These are phyloP conservation scores for Alternaria conjuncta DNA, from an alignment of 2,329 filamentous ascomycete species.

Conservation along the genomic window DNA sequence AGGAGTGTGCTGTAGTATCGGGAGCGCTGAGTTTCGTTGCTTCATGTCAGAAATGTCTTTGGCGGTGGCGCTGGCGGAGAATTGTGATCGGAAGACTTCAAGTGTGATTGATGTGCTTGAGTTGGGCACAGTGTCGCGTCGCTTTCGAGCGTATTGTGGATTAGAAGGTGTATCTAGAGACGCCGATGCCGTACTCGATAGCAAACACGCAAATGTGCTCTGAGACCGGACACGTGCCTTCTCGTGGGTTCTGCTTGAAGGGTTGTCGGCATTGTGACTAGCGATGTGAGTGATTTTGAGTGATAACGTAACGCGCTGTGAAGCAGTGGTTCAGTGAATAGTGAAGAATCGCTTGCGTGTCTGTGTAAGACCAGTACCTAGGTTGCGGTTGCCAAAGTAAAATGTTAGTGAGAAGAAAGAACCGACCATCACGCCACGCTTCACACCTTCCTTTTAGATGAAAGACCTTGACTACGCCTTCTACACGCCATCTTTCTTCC, in stretches of 20 bases:
- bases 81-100: background rate
- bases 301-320: background rate
- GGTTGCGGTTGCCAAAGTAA: background rate
- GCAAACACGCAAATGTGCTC: background rate
- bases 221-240: background rate
- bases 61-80: background rate
- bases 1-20: conserved; percentile 1
- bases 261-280: background rate
- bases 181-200: background rate
- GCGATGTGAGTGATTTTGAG: background rate
- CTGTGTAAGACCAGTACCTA: background rate
- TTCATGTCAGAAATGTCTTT: background rate
- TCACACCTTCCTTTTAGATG: background rate
- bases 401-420: background rate
- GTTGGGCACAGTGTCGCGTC: background rate
- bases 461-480: background rate
- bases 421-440: background rate
- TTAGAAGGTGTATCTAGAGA: background rate
- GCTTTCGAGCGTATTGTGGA: background rate
- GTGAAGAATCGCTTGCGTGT: background rate
- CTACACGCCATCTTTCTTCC: background rate
- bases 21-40: background rate
- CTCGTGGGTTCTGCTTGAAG: background rate
- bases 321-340: background rate
- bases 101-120: background rate